Evolutionary conservation across 2,329 filamentous ascomycete genomes (phyloP), one percentile per base, ranked within the genome.

Genomic region (Neofusicoccum laricinum): DNA sequence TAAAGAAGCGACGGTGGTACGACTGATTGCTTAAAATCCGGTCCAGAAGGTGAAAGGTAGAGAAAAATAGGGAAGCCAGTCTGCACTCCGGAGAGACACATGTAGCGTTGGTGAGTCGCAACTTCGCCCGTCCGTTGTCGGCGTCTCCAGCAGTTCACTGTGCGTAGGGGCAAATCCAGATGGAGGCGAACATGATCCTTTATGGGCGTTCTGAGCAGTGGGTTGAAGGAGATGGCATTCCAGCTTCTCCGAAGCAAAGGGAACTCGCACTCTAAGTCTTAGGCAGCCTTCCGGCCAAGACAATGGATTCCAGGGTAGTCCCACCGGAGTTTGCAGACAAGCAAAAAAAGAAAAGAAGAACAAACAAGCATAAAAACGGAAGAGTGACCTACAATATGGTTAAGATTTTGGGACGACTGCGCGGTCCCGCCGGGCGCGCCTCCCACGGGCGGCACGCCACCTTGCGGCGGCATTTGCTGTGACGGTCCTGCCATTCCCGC

Each of bases 351-450:
- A 64, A 48, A 51, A 45, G 63, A 45, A 11, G 64, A 45, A 46
- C 30, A 21, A 45, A 64, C 41, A 30, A 51, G 40, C 25, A 64
- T 30, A 51, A 17, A 62, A 8, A 65, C 51, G n/a, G 19, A 67
- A 65, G 14, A 50, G 4, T 19, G 32, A 82, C 93, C 85, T 85
- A 97, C 94, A 78, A 98, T 98, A 71, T 97, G 93, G 72, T 98
- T 98, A 1, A 97, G 78, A 73, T 97, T 96, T 72, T 96, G 92
- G 67, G 94, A 92, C 2, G 90, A 92, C 79, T 92, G 88, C 10
- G 63, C 45, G 14, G 76, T 70, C n/a, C 72, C 77, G 53, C 81
- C 74, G 65, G 82, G 76, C 70, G 77, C 67, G 65, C 77, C 72
- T 67, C 81, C 76, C 66, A 83, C 77, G 66, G 83, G 77, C 66